Conservation (phyloP, 805 yeast species). For the Metschnikowia orientalis region DNA sequence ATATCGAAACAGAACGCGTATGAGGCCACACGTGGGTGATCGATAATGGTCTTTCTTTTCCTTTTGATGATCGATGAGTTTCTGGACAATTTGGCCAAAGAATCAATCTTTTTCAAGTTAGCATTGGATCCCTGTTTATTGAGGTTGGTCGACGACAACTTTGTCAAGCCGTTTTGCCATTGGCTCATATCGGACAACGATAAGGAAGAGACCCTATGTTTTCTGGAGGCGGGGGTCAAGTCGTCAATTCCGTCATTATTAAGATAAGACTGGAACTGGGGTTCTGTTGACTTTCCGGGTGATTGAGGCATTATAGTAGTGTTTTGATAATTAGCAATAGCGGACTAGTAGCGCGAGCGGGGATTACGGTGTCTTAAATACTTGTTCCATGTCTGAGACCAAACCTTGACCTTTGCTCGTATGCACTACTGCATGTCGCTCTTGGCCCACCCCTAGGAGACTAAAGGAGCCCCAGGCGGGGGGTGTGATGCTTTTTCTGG, state of each 20-base stretch:
- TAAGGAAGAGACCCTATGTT: conserved; percentile 59
- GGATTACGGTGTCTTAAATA: no score
- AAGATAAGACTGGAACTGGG: conserved; percentile 48
- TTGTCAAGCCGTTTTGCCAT: conserved; percentile 51
- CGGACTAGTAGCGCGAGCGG: no score
- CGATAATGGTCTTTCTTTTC: conserved; percentile 51
- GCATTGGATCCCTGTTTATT: conserved; percentile 29
- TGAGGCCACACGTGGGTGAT: conserved; percentile 70
- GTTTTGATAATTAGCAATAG: no score
- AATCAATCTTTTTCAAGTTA: conserved; percentile 41
- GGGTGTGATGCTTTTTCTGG: no score
- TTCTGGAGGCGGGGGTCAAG: conserved; percentile 57
- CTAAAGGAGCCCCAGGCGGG: no score
- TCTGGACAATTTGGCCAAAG: conserved; percentile 43
- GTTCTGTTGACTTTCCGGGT: conserved; percentile 12
- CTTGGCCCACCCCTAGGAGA: no score
- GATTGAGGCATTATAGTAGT: conserved; percentile 4
- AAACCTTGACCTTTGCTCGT: no score
- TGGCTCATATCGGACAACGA: conserved; percentile 63
- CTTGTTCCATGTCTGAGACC: no score
- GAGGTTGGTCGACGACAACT: conserved; percentile 35
- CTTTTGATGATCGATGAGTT: conserved; percentile 44
- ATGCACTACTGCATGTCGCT: conserved; percentile 6
- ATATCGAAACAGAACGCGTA: conserved; percentile 91
- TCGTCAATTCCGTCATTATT: conserved; percentile 73